Conservation (phyloP, 2,329 filamentous ascomycete species). For the Triangularia setosa region DNA sequence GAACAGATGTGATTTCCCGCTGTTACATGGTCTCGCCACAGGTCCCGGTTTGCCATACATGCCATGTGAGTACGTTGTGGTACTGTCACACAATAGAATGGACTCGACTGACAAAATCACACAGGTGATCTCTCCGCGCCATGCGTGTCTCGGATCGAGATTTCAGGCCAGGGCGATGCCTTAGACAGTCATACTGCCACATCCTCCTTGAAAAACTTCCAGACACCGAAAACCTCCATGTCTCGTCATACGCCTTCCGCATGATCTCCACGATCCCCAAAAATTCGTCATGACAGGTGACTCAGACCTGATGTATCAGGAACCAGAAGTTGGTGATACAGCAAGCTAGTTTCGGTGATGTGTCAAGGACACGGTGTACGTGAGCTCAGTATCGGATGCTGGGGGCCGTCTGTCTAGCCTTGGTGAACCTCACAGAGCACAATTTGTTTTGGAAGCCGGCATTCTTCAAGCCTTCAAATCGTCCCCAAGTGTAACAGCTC, state of each 20-base stretch:
- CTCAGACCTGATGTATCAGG: not conserved
- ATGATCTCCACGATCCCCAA: not conserved
- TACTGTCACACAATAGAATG: not conserved
- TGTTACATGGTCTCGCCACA: not conserved
- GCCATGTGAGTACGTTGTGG: not conserved
- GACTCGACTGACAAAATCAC: not conserved
- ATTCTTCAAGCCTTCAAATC: not conserved
- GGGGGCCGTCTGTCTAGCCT: not conserved
- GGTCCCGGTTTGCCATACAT: not conserved
- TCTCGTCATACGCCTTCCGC: not conserved
- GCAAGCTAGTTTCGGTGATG: not conserved
- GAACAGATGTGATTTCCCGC: not conserved
- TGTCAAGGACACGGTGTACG: not conserved
- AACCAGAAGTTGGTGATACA: not conserved
- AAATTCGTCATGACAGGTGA: not conserved
- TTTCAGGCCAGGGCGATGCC: not conserved
- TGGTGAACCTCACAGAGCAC: not conserved
- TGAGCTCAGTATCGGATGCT: not conserved
- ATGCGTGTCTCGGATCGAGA: not conserved
- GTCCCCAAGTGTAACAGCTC: not conserved
- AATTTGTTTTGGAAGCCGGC: not conserved
- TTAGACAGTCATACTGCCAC: not conserved
- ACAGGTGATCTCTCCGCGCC: not conserved
- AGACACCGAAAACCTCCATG: not conserved
- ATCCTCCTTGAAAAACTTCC: not conserved